Base-by-base conservation (phyloP, 2,329 filamentous ascomycete species). In the Bipolaris gigantea region DNA sequence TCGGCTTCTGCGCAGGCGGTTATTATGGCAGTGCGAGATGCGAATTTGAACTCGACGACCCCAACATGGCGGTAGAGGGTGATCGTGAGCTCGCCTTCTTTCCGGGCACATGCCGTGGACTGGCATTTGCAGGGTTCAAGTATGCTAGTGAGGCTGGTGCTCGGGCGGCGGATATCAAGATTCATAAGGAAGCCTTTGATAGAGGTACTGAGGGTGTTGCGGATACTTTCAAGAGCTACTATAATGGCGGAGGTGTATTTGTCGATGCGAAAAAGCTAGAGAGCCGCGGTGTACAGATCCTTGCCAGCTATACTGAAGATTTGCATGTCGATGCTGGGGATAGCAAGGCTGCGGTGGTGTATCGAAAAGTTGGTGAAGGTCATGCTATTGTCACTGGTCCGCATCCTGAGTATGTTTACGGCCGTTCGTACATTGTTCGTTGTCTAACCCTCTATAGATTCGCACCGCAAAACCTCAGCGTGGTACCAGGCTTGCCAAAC, bases 161-260 rank as follows among this genome's bases (percentile, higher is more conserved):
- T 1, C 83, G 85, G 63, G 90, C 90, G 2, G 86, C 85, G 0
- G 80, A 83, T 53, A 64, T 97, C 41, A 82, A 80, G 48, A 85
- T 94, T 11, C 78, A 83, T 11, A 85, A 84, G 59, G 80, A 79
- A 2, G 78, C 80, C 0, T 84, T 95, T 55, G 73, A 76, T 0
- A 67, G 66, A 6, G 70, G 64, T 0, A 72, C 71, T 38, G 81
- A 79, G 0, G 75, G 77, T 3, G 71, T 88, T 1, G 83, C 87
- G 0, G 81, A 85, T 1, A 78, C 80, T 1, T 90, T 96, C 55
- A 79, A 81, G 48, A 87, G 85, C 13, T 99, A 99, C 71, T 97
- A 93, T 73, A 99, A 99, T 64, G 94, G 94, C 0, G 94, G 94
- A 0, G 92, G 94, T 3, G 86, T 96, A 1, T 99, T 97, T 76